Evolutionary conservation across 257 asterid genomes (phyloP).

Genomic region (Ballota nigra): DNA sequence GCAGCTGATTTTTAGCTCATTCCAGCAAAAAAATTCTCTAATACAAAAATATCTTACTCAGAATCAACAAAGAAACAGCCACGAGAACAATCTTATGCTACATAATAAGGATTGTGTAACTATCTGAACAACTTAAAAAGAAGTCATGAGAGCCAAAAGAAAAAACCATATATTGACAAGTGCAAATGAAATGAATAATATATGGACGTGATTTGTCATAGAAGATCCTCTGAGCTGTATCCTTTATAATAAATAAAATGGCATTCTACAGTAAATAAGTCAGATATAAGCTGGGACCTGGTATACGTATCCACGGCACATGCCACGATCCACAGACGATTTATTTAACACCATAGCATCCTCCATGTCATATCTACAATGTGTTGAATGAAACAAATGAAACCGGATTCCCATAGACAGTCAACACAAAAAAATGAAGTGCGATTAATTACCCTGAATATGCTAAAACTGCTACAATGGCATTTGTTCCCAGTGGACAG

Average conservation of each 20-base stretch:
- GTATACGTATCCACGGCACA: constrained; percentile 90
- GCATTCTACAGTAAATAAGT: constrained; percentile 7
- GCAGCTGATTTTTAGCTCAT: not conserved
- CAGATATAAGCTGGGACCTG: constrained; percentile 51
- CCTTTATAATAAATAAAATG: not conserved
- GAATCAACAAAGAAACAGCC: not conserved
- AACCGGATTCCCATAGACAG: constrained; percentile 15
- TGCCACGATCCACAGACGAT: constrained; percentile 97
- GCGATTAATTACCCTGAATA: constrained; percentile 77
- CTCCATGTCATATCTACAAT: constrained; percentile 94
- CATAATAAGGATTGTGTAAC: constrained; percentile 6
- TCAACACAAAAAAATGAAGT: constrained; percentile 1
- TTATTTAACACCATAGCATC: constrained; percentile 95
- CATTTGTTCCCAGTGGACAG: constrained; percentile 89
- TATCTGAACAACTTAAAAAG: constrained; percentile 1
- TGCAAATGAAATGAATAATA: not conserved
- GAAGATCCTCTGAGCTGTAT: not conserved
- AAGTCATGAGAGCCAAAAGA: not conserved
- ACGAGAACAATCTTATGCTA: not conserved
- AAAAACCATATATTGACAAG: not conserved
- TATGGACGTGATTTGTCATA: not conserved
- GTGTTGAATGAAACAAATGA: constrained; percentile 17
- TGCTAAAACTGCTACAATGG: constrained; percentile 95
- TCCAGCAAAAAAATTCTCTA: not conserved
- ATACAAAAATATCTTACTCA: not conserved